A percentile compares a stretch with the other conserved stretches of the same genome.
phyloP scores from a whole-genome alignment of 371 early-diverging fungal genomes.

The Haplosporangium sp. region DNA sequence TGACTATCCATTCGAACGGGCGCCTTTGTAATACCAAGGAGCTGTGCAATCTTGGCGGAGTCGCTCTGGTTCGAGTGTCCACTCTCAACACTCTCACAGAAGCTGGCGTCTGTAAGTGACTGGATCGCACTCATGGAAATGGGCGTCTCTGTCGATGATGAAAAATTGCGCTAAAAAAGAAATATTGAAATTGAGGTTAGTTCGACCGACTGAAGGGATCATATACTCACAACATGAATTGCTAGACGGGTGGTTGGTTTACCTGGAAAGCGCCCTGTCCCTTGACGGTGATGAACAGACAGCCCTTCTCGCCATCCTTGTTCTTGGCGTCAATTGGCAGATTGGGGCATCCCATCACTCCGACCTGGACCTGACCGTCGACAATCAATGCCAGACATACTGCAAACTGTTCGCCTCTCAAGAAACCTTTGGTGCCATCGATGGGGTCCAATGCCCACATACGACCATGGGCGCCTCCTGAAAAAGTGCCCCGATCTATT shows the following conservation, averaged over 20 bases:
- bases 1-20: constrained; percentile 95
- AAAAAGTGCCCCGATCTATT: constrained; percentile 92
- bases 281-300: constrained; percentile 82
- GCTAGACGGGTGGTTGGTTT: constrained; percentile 10
- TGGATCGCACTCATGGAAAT: constrained; percentile 72
- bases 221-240: not conserved
- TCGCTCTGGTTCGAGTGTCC: constrained; percentile 90
- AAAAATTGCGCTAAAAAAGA: constrained; percentile 69
- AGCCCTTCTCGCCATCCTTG: constrained; percentile 78
- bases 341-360: constrained; percentile 96
- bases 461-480: constrained; percentile 85
- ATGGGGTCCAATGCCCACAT: constrained; percentile 98
- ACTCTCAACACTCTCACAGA: constrained; percentile 97
- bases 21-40: constrained; percentile 78
- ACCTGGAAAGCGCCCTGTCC: constrained; percentile 93
- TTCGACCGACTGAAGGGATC: not conserved
- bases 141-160: constrained; percentile 64
- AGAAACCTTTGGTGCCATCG: constrained; percentile 95
- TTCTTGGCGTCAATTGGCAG: constrained; percentile 76
- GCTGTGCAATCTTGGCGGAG: constrained; percentile 78
- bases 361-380: constrained; percentile 90
- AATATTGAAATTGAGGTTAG: not conserved
- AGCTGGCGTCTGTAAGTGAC: constrained; percentile 71
- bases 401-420: constrained; percentile 97
- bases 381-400: constrained; percentile 94